These are phyloP conservation scores for Acer campestre DNA, from an alignment of 345 rosid genomes.

Conservation along the genomic window DNA sequence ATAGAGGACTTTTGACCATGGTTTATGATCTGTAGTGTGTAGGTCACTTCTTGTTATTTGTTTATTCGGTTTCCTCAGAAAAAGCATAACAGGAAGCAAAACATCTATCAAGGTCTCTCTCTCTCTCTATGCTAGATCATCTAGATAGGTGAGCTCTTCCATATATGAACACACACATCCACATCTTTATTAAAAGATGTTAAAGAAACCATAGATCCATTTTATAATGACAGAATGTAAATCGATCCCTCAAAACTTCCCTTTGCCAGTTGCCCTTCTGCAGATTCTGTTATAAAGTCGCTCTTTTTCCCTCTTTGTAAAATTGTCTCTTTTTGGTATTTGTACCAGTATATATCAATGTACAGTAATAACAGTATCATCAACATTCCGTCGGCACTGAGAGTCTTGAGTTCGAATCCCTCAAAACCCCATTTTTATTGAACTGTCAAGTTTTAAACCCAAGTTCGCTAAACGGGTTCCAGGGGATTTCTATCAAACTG, in stretches of 20 bases:
- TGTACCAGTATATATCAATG: too few species aligned
- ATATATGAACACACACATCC: background rate
- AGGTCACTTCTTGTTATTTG: slow-evolving; percentile 7
- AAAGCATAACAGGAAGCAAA: slow-evolving; percentile 1
- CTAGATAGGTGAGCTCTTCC: slow-evolving; percentile 34
- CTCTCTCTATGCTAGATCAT: background rate
- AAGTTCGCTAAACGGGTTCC: too few species aligned
- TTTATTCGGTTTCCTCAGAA: slow-evolving; percentile 19
- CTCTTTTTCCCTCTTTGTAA: background rate
- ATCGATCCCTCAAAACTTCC: slow-evolving; percentile 16
- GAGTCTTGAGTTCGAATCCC: background rate
- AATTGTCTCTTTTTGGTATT: slow-evolving; percentile 2
- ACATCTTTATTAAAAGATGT: slow-evolving; percentile 53
- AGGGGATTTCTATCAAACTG: background rate
- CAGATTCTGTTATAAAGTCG: slow-evolving; percentile 19
- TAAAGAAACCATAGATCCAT: slow-evolving; percentile 34
- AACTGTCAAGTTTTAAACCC: too few species aligned
- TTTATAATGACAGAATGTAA: slow-evolving; percentile 39
- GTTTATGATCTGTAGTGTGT: background rate
- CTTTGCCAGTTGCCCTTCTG: slow-evolving; percentile 29
- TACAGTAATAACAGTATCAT: too few species aligned
- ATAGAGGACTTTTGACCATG: slow-evolving; percentile 41
- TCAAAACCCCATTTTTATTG: background rate
- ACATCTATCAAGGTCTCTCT: background rate
- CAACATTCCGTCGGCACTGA: too few species aligned